Base-by-base conservation (phyloP, 176 grass and related monocot genomes). In the Oryza glaberrima region DNA sequence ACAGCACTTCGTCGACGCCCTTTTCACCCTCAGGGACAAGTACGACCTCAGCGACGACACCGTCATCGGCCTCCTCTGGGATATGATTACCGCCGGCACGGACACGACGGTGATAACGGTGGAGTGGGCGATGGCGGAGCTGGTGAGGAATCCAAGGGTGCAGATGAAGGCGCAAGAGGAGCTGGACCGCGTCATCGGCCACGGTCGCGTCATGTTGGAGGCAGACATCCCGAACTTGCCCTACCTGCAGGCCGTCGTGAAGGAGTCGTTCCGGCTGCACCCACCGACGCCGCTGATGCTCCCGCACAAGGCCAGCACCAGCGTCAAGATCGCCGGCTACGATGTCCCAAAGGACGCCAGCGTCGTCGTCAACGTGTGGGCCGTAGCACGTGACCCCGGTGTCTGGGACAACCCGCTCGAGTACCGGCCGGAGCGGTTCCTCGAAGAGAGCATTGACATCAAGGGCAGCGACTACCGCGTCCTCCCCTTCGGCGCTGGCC, bases 31-130 rank as follows among this genome's bases (percentile, higher is more conserved):
- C 44, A 90, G 85, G 51, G 90, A 83, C 3, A 54, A 95, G 70
- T 92, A 95, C 67, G 88, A 90, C 47, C 87, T 95, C 45, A 92
- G 93, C 74, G 93, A 95, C 22, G 85, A 90, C 69, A 95, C 88
- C 47, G 75, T 95, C 30, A 86, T 95, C 15, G 90, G 92, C 44
- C 92, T 94, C 49, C 90, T 94, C 73, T 94, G 92, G 87, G 93
- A 92, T 54, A 90, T 92, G 88, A 92, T 95, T 60, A 88, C 93
- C 23, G 90, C 93, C 2, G 90, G 90, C 32, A 88, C 77, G 22
- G 93, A 95, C 88, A 95, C 93, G 46, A 95, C 93, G 19, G 90
- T 92, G 52, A 92, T 95, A 48, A 56, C 88, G 15, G 90, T 92
- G 0, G 93, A 95, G 72, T 95, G 93, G 93, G 82, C 90, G 60